Evolutionary conservation across 1,284 basidiomycete genomes (phyloP).

Genomic region (Somion occarium): DNA sequence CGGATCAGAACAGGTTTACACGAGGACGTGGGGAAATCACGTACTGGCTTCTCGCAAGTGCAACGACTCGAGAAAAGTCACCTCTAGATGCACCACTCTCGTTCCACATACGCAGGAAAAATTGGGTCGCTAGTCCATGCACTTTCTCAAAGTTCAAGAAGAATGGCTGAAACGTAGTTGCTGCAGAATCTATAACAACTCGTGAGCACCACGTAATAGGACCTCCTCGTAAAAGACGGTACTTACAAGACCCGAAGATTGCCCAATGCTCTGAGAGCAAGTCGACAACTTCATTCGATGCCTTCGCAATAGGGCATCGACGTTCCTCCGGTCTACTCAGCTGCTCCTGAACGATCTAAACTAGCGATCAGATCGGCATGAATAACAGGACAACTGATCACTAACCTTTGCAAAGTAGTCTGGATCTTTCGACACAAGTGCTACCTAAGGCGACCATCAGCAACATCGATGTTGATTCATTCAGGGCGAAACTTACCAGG

Average conservation of each 20-base stretch:
- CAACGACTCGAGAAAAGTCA: slow-evolving; percentile 81
- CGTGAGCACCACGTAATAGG: background rate
- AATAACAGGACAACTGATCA: background rate
- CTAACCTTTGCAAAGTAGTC: slow-evolving; percentile 82
- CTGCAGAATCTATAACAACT: slow-evolving; percentile 57
- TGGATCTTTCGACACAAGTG: slow-evolving; percentile 44
- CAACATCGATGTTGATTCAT: background rate
- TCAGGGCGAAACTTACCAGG: slow-evolving; percentile 47
- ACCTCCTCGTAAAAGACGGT: background rate
- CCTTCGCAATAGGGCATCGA: slow-evolving; percentile 83
- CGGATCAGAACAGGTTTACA: slow-evolving; percentile 1
- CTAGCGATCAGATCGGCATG: slow-evolving; percentile 50
- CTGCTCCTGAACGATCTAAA: slow-evolving; percentile 88
- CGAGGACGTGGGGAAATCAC: slow-evolving; percentile 26
- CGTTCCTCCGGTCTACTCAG: slow-evolving; percentile 72
- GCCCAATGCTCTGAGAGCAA: slow-evolving; percentile 85
- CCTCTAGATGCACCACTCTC: slow-evolving; percentile 81
- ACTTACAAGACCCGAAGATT: slow-evolving; percentile 73
- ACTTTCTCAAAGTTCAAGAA: slow-evolving; percentile 85
- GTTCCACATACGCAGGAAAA: slow-evolving; percentile 94
- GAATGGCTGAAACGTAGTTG: slow-evolving; percentile 85
- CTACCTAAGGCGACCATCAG: slow-evolving; percentile 39
- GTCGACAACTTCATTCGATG: slow-evolving; percentile 85
- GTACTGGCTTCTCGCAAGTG: slow-evolving; percentile 83
- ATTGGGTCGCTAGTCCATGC: slow-evolving; percentile 79